Evolutionary conservation across 805 yeast genomes (phyloP).

Genomic region (Myxozyma vanderwaltii): DNA sequence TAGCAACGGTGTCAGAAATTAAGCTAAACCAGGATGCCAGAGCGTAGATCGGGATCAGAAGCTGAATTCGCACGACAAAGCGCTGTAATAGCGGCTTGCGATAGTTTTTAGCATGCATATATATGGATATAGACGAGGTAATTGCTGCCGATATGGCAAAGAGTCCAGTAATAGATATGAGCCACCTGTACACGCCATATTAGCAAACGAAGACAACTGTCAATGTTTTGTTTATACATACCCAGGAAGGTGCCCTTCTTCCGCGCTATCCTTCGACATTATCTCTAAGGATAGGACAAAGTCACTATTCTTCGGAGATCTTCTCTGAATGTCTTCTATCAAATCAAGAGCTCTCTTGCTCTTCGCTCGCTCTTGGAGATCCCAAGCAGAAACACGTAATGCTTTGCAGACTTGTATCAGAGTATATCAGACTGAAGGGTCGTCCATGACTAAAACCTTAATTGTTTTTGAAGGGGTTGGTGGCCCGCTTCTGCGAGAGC

Average conservation of each 20-base stretch:
- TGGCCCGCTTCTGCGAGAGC: too few relatives aligned
- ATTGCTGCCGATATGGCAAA: constrained; percentile 27
- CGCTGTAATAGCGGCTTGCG: constrained; percentile 89
- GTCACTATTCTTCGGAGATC: not conserved
- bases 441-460: too few relatives aligned
- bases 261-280: not conserved
- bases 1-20: constrained; percentile 49
- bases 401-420: too few relatives aligned
- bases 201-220: not conserved
- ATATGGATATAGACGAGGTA: constrained; percentile 45
- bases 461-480: too few relatives aligned
- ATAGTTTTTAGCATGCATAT: constrained; percentile 66
- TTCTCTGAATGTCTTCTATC: too few relatives aligned
- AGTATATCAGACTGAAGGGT: too few relatives aligned
- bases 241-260: constrained; percentile 17
- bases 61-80: constrained; percentile 74
- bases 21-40: constrained; percentile 40
- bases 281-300: too few relatives aligned
- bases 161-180: constrained; percentile 18
- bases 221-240: not conserved
- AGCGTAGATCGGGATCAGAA: constrained; percentile 49
- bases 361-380: too few relatives aligned
- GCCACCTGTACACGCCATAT: constrained; percentile 5
- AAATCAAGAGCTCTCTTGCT: too few relatives aligned
- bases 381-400: too few relatives aligned